Base-by-base conservation (phyloP, 495 filamentous ascomycete species). In the Aspergillus biplanus region DNA sequence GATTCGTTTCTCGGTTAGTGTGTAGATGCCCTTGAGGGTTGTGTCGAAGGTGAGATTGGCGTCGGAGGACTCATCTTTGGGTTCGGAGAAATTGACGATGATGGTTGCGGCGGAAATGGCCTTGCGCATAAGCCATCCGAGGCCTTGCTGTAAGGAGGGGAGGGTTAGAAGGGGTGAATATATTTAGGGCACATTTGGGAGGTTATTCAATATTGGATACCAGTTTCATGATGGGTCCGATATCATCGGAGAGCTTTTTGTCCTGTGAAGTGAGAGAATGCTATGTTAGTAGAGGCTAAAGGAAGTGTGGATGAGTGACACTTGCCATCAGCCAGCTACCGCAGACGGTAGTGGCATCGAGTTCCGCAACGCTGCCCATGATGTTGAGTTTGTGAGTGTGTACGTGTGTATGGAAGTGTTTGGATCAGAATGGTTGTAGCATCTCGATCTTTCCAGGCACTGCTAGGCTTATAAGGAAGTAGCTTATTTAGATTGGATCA, bases 191-290 rank as follows among this genome's bases (percentile, higher is more conserved):
- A 12, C n/a, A 8, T 18, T 27, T 18, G n/a, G 16, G 7, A n/a
- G 11, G n/a, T 0, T 6, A 16, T 7, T n/a, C n/a, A 49, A 11
- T n/a, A 27, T n/a, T 18, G 16, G 8, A 50, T 50, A 50, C 47
- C 21, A 50, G 2, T 18, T 50, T 50, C 47, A 50, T 5, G 47
- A 50, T 50, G n/a, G 47, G 47, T 7, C n/a, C 47, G 16, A 50
- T 50, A 11, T 50, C 47, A 11, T 50, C 47, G n/a, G 47, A 50
- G 5, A 18, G 47, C 6, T 50, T 50, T n/a, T 50, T 50, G 47
- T 50, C 47, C 47, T 50, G 3, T 50, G 5, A 27, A 18, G n/a
- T 21, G 6, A 9, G n/a, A 50, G 15, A 5, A 8, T 21, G 2
- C 11, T 7, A 9, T 27, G 27, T 21, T 31, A 27, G 2, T 7